phyloP scores from a whole-genome alignment of 2,329 filamentous ascomycete species.

The Cytospora schulzeri region DNA sequence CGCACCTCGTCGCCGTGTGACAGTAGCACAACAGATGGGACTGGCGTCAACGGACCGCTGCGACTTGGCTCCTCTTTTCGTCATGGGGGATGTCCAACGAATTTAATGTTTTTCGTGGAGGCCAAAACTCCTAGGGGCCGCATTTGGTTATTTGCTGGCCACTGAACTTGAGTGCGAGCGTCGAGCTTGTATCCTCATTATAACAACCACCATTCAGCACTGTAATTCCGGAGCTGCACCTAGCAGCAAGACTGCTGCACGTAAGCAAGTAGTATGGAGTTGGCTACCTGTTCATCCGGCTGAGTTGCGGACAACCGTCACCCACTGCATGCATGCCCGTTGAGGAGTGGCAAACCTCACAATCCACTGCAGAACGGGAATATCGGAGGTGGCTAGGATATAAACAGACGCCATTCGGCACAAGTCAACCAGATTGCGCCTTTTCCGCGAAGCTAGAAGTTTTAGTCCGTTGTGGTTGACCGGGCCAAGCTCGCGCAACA shows the following conservation, averaged over 20 bases:
- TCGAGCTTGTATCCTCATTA: not conserved
- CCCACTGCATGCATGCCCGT: slow-evolving; percentile 13
- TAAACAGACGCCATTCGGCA: not conserved
- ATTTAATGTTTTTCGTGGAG: slow-evolving; percentile 6
- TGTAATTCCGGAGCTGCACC: slow-evolving; percentile 15
- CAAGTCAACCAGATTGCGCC: not conserved
- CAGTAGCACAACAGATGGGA: slow-evolving; percentile 17
- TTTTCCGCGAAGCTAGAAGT: not conserved
- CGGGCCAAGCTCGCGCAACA: slow-evolving; percentile 4
- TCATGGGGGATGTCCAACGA: not conserved
- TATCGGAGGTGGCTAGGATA: not conserved
- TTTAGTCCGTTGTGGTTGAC: not conserved
- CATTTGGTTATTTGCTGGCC: slow-evolving; percentile 9
- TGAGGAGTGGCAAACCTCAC: not conserved
- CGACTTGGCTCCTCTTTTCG: slow-evolving; percentile 7
- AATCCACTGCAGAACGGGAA: not conserved
- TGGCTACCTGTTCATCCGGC: slow-evolving; percentile 18
- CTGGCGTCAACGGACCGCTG: slow-evolving; percentile 12
- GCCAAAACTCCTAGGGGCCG: not conserved
- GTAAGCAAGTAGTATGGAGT: slow-evolving; percentile 24
- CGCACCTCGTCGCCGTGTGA: slow-evolving; percentile 13
- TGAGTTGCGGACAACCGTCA: slow-evolving; percentile 23
- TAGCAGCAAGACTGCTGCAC: slow-evolving; percentile 25
- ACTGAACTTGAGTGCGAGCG: slow-evolving; percentile 4
- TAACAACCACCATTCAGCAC: slow-evolving; percentile 16